Evolutionary conservation across 192 early-diverging fungal species (phyloP), one percentile per base, ranked within the genome.

Genomic region (Gamsiella multidivaricata): DNA sequence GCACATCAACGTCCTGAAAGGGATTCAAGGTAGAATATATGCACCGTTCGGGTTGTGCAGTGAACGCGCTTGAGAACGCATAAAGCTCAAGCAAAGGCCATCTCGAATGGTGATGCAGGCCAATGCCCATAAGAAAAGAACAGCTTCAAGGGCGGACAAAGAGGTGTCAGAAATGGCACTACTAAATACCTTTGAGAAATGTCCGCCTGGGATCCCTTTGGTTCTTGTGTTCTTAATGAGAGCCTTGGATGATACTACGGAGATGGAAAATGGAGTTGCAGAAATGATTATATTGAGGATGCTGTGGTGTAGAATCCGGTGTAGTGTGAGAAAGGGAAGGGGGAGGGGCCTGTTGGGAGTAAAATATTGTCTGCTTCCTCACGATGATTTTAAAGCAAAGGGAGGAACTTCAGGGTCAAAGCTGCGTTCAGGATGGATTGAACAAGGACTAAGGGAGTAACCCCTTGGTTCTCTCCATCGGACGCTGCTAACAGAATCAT

Each of bases 281-380:
- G n/a, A n/a, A n/a, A n/a, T n/a, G n/a, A n/a, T n/a, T n/a, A n/a
- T 18, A n/a, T 46, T n/a, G 37, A 46, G 15, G 4, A 18, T 18
- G 43, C 42, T 31, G 57, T 12, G 37, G 26, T 59, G 11, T 46
- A 46, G 2, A 42, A 31, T 59, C 57, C 22, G 57, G 57, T 59
- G 57, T 59, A 18, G 22, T n/a, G n/a, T 46, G 28, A 46, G 26
- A 46, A 45, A 26, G 57, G 42, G 57, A 42, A 32, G 31, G 34
- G 37, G 37, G 37, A 32, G 7, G 22, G 34, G n/a, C n/a, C 37
- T 42, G 37, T 23, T 43, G 57, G 15, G 25, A 46, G 45, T 46
- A 46, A 46, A 46, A 18, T 18, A 46, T 12, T n/a, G n/a, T 18
- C 45, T 7, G 7, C 39, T 10, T 7, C n/a, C 9, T n/a, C 42